Base-by-base conservation (phyloP, 345 rosid genomes). In the Arabidopsis arenosa region DNA sequence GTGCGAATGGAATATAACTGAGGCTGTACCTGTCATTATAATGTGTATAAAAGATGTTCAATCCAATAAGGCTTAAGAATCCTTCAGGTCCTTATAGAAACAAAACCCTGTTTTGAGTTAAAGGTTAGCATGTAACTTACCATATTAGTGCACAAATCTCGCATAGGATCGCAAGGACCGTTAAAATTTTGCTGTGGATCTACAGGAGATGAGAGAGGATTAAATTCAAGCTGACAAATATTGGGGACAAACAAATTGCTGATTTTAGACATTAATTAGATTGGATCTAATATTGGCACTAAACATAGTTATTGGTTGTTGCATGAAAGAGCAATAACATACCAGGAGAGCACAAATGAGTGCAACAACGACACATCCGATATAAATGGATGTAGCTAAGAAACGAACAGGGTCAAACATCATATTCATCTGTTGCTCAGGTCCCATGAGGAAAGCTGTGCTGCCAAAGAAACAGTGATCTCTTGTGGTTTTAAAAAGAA, bases 391-490 rank as follows among this genome's bases (percentile, higher is more conserved):
- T 18, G 97, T 90, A 63, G 97, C 99, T 82, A 82, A 83, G 57
- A 88, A 2, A 35, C 97, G 94, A 52, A 70, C 81, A 56, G 93
- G 76, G 76, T 90, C 97, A 66, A 95, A 86, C 99, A 92, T 95
- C 99, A 92, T 92, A 28, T 82, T 84, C 47, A 92, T 48, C 73
- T 95, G 99, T 68, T 80, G 89, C 69, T 52, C 83, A 80, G 85
- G 83, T 80, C 99, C 98, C 75, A 89, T 82, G 63, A 95, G 87
- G 76, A 95, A 92, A 79, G 84, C 99, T 90, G 99, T 95, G 90
- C 97, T 95, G 97, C 86, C 96, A 84, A 80, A 80, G 63, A 76
- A 70, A 68, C 73, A 71, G 63, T 61, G 66, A 76, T 43, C 63
- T 83, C 37, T 69, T 48, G 36, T 58, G 54, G 68, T 75, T 75